Evolutionary conservation across 1,284 basidiomycete species (phyloP), one percentile per base, ranked within the genome.

Genomic region (Rhizoctonia solani): DNA sequence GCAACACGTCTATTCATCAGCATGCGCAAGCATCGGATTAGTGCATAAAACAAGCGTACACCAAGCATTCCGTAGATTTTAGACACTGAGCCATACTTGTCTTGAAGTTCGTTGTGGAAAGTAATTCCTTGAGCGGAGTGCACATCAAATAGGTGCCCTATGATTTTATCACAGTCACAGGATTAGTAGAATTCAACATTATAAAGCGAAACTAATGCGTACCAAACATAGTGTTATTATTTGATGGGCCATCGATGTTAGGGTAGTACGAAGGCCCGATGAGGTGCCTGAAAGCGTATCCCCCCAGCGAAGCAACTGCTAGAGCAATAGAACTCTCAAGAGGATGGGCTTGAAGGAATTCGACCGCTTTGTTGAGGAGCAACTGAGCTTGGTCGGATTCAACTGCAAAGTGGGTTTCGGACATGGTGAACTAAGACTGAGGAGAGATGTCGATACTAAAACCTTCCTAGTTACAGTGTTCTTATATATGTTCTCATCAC

Each of bases 31-130:
- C 23, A 11, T 23, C 46, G 14, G 6, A 42, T 37, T 29, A 14
- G 8, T 13, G 5, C 3, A 25, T 30, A 6, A 14, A 25, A 13
- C 5, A 27, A 23, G 50, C 49, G 2, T 44, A 65, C 59, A 21
- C 59, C 59, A 42, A 65, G 39, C 13, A 25, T 13, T 16, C 47
- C 59, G 14, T 65, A 53, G 23, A 65, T 6, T 30, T 32, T 65
- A 16, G 23, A 29, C 5, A 65, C 32, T 6, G 49, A 42, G 3
- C 59, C 59, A 23, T 53, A 65, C 1, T 34, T 42, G 25, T 53
- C 50, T 42, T 53, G 49, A n/a, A 65, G 59, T 8, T 44, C 25
- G 50, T 53, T 37, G 9, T 65, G 59, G 32, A 65, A 65, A 5
- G 21, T 11, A 6, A 44, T 11, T 19, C 37, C 37, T 23, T 9